A percentile compares a stretch with the other conserved stretches of the same genome.
phyloP scores from a whole-genome alignment of 78 protist genomes.

The Isochrysis galbana region DNA sequence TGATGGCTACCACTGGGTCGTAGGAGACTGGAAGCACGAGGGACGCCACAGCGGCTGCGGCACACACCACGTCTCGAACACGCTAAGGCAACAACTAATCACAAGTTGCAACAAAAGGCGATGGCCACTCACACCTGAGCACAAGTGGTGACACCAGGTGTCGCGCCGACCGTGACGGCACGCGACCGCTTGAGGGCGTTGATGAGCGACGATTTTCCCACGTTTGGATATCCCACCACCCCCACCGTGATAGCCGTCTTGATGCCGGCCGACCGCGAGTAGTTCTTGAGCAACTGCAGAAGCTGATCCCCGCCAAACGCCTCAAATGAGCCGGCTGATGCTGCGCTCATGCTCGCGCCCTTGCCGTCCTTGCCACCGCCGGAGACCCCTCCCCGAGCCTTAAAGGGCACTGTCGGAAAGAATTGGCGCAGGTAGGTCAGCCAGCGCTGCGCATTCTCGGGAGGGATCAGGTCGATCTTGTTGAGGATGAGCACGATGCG shows the following conservation, averaged over 20 bases:
- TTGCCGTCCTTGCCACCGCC: background rate
- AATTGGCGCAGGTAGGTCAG: conserved; percentile 62
- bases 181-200: conserved; percentile 88
- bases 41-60: too few relatives aligned
- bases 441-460: conserved; percentile 71
- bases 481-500: conserved; percentile 84
- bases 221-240: conserved; percentile 95
- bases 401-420: conserved; percentile 86
- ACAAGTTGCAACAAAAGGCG: too few relatives aligned
- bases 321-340: background rate
- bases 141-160: conserved; percentile 47
- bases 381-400: conserved; percentile 39
- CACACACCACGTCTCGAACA: too few relatives aligned
- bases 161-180: conserved; percentile 44
- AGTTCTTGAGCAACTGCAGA: conserved; percentile 68
- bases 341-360: background rate
- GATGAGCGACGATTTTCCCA: conserved; percentile 95
- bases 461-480: conserved; percentile 68
- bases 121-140: too few relatives aligned
- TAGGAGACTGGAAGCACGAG: too few relatives aligned
- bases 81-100: too few relatives aligned
- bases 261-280: conserved; percentile 73
- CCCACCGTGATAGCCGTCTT: conserved; percentile 78
- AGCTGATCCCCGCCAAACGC: conserved; percentile 22
- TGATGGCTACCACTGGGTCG: too few relatives aligned